Base-by-base conservation (phyloP, 352 stramenopile genomes). In the Pythium sp. region DNA sequence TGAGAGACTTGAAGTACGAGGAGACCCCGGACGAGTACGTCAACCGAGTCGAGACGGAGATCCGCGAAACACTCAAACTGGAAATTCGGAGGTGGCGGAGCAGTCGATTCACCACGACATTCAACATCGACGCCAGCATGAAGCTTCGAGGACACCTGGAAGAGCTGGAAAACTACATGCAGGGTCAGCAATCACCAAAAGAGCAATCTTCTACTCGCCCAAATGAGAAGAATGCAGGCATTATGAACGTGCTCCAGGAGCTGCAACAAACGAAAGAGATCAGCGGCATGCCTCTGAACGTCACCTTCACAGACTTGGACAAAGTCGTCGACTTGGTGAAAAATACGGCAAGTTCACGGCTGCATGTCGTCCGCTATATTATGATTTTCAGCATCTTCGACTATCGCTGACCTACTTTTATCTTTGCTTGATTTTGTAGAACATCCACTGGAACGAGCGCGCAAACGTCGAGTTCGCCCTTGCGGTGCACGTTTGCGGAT, bases 391-490 rank as follows among this genome's bases (percentile, higher is more conserved):
- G 49, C 8, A n/a, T 30, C 22, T 56, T 62, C 26, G 3, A 20
- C 30, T 58, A 30, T 6, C 59, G 59, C 34, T 61, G 26, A 57
- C 71, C n/a, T 58, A 24, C 32, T 60, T 15, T 53, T 47, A n/a
- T 61, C 24, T 11, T 49, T 56, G 32, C 56, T 62, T 76, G 47
- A 15, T 62, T 28, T 14, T 70, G 26, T 66, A 92, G 86, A 86
- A 96, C 63, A 94, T 98, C 49, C 92, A 98, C 76, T 83, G 90
- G 67, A 96, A 88, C 67, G 82, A 89, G 49, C 84, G 92, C 51
- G 73, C 76, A 14, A 76, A 91, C 22, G 90, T 97, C 36, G 90
- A 98, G 70, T 99, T 98, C 67, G 90, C 85, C 43, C 76, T 98
- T 24, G 88, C 78, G 22, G 91, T 97, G 18, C 90, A 92, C 56